phyloP scores from a whole-genome alignment of 345 rosid species.

The Microthlaspi erraticum region DNA sequence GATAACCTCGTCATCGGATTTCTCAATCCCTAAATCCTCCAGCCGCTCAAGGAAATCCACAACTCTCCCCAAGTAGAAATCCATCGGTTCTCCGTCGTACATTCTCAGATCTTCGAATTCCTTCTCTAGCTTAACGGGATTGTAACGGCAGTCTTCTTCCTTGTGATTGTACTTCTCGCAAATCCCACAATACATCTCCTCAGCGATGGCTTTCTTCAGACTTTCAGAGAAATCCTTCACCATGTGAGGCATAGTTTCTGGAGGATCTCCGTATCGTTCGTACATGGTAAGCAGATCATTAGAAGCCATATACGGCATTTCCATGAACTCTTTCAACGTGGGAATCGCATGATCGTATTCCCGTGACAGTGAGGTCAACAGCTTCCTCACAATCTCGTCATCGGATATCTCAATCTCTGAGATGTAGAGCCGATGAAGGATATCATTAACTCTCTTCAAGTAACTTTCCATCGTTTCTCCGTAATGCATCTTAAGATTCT shows the following conservation, averaged over 20 bases:
- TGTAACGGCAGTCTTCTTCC: slow-evolving; percentile 25
- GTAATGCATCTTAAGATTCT: slow-evolving; percentile 16
- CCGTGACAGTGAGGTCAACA: background rate
- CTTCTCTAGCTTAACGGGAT: background rate
- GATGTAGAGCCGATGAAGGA: background rate
- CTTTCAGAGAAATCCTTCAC: background rate
- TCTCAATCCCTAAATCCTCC: too few relatives aligned
- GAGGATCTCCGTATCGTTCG: background rate
- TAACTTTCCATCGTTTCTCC: background rate
- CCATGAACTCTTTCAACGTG: slow-evolving; percentile 13
- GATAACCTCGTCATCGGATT: too few relatives aligned
- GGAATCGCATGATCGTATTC: background rate
- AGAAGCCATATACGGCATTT: slow-evolving; percentile 1
- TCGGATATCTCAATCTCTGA: background rate
- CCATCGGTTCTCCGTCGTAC: too few relatives aligned
- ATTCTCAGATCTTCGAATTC: background rate
- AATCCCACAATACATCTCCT: slow-evolving; percentile 18
- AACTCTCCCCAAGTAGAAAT: too few relatives aligned
- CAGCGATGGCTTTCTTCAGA: slow-evolving; percentile 19
- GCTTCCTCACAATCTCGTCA: slow-evolving; percentile 5
- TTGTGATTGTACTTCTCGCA: slow-evolving; percentile 29
- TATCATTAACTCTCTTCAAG: background rate
- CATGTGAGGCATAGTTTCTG: background rate
- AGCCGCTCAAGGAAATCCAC: too few relatives aligned
- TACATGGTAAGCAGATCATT: background rate